Evolutionary conservation across 2,329 filamentous ascomycete genomes (phyloP), one percentile per base, ranked within the genome.

Genomic region (Arthrobotrys sinensis): DNA sequence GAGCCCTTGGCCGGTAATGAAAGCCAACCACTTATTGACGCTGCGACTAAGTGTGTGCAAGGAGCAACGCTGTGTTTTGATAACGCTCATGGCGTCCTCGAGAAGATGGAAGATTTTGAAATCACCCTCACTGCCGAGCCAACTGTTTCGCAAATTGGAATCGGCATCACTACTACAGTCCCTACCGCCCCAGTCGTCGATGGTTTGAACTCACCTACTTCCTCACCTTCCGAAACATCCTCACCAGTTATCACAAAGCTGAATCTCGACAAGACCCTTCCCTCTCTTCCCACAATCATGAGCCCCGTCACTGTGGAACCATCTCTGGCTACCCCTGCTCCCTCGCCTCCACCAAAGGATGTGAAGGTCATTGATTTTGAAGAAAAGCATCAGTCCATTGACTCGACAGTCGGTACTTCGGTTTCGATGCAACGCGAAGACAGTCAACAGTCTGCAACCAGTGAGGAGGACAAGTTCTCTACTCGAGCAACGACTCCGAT

Each of bases 11-110:
- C 62, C 32, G 75, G 67, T n/a, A 72, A 38, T 46, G 75, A 78
- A 72, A 78, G 75, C 63, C 75, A 78, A 24, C 75, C 75, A 19
- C 75, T 78, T 12, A 78, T 78, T 64, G 75, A 78, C 38, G 93
- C 93, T 19, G 94, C 94, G 7, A 97, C 94, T 5, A 90, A 90
- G 76, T 97, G 94, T 83, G 94, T 99, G 28, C 91, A 93, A 81
- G 92, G 93, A 21, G 94, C 94, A 52, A 95, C 95, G 46, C 94
- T 97, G 81, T 97, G 95, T 84, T 92, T 97, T 19, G 91, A 92
- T 5, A 95, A 94, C 85, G 92, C 94, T 10, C 93, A 93, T 82
- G 88, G 90, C 83, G 90, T 96, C 52, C 91, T 99, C 73, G 94
- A 97, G 84, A 89, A 92, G 78, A 93, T 96, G 80, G 94, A 94